Evolutionary conservation across 768 basidiomycete genomes (phyloP), one percentile per base, ranked within the genome.

Genomic region (Sutorius australiensis): DNA sequence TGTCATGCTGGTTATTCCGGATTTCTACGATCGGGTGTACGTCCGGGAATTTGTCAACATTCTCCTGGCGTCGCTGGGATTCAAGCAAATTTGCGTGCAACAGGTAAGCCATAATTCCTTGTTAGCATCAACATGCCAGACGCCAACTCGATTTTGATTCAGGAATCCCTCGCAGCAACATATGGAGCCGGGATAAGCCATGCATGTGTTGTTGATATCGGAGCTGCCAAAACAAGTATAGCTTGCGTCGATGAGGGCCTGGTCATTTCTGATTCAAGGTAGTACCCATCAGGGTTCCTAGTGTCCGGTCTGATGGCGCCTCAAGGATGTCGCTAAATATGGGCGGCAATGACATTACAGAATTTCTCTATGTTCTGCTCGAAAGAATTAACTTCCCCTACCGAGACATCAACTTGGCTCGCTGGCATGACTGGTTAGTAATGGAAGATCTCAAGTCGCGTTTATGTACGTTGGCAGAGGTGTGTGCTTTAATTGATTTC

Each of bases 201-300:
- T 61, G 97, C 95, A 11, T 98, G 97, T 63, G 91, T 99, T 5
- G 89, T 99, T 33, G 92, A 99, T 67, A 86, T 98, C 46, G 97
- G 97, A 3, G 89, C 95, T 12, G 78, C 76, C 14, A 82, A 78
- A 50, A 93, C 91, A 2, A 92, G 82, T 54, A 82, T 99, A 38
- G 84, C 94, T 0, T 98, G 95, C 64, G 88, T 98, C 2, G 97
- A 98, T 52, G 97, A 99, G 61, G 97, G 97, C 2, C 66, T 94
- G 46, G 81, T 99, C 19, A 73, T 94, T 28, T 66, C 86, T 5
- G 97, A 99, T 61, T 92, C 93, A 2, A 81, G 95, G 94, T 91
- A 62, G 24, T 40, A 73, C 3, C 27, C 48, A 44, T 34, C 57
- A 33, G n/a, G n/a, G 16, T 55, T 45, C 19, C 17, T 28, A 7